Evolutionary conservation across 345 rosid species (phyloP), one percentile per base, ranked within the genome.

Genomic region (Rhodomyrtus tomentosa): DNA sequence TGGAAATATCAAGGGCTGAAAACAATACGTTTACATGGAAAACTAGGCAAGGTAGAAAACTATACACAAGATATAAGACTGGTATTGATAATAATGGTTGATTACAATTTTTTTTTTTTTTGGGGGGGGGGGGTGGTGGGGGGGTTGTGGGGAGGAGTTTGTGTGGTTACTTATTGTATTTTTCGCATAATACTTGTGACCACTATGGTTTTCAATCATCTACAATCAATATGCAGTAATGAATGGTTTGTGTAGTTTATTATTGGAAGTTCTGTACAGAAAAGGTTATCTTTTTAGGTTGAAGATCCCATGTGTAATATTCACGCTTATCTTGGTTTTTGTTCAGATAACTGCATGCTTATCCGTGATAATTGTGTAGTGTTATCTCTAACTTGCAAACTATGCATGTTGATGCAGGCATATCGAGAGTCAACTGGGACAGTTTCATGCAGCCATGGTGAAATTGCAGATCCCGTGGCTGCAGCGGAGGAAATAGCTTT

Each of bases 401-500:
- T 48, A 45, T 42, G 51, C 59, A 48, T 84, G 50, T 80, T 68
- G 48, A 74, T 85, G 59, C 92, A 96, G 99, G 99, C 98, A 36
- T 94, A 95, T 85, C 98, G 98, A 2, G 99, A 96, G 85, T 92
- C 99, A 21, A 92, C 95, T 36, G 99, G 99, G 88, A 96, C 98
- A 20, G 92, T 93, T 54, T 88, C 91, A 51, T 81, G 93, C 6
- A 83, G 85, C 50, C 91, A 93, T 76, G 88, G 87, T 51, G 52
- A 86, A 55, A 83, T 86, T 18, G 89, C 50, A 8, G 98, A 96
- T 88, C 98, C 94, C 18, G 99, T 96, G 84, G 88, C 97, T 84
- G 94, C 95, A 74, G 99, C 99, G 3, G 99, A 96, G 90, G 99
- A 95, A 92, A 93, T 93, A 80, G 98, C 99, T 55, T 96, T 95